These are phyloP conservation scores for Mycena indigotica DNA, from an alignment of 768 basidiomycete species.

Conservation along the genomic window DNA sequence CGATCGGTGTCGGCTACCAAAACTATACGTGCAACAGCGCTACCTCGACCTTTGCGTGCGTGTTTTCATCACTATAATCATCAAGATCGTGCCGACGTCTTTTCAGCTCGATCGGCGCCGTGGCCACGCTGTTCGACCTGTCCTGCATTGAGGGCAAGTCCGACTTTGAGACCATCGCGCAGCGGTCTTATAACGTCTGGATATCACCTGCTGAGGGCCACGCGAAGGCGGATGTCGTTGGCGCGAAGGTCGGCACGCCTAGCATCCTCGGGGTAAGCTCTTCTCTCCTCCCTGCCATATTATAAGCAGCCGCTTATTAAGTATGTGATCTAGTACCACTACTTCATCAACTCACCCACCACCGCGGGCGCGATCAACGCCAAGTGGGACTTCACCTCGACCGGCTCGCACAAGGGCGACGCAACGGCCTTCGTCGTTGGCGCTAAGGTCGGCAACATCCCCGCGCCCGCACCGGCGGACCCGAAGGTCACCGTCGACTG, in stretches of 20 bases:
- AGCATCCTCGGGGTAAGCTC: slow-evolving; percentile 4
- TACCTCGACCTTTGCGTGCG: not conserved
- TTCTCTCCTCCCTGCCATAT: slow-evolving; percentile 8
- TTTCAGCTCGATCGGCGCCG: slow-evolving; percentile 20
- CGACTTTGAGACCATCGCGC: slow-evolving; percentile 21
- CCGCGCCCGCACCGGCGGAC: slow-evolving; percentile 25
- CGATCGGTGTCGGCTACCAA: not conserved
- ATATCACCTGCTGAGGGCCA: slow-evolving; percentile 15
- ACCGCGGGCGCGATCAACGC: slow-evolving; percentile 34
- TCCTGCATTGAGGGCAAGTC: slow-evolving; percentile 35
- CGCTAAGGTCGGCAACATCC: slow-evolving; percentile 30
- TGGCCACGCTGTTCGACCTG: slow-evolving; percentile 43
- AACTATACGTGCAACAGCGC: not conserved
- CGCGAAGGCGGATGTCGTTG: not conserved
- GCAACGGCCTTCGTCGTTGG: slow-evolving; percentile 14
- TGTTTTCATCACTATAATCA: no score
- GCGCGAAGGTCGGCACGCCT: slow-evolving; percentile 3
- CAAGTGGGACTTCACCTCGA: slow-evolving; percentile 45
- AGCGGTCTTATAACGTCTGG: slow-evolving; percentile 23
- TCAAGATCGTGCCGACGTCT: not conserved
- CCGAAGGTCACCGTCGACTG: slow-evolving; percentile 37
- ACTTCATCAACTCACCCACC: slow-evolving; percentile 41
- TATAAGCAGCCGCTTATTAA: no score
- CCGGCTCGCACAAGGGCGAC: slow-evolving; percentile 23
- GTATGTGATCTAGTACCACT: slow-evolving; percentile 31